Evolutionary conservation across 78 protist species (phyloP).

Genomic region (Dictyostelium brefeldianum): DNA sequence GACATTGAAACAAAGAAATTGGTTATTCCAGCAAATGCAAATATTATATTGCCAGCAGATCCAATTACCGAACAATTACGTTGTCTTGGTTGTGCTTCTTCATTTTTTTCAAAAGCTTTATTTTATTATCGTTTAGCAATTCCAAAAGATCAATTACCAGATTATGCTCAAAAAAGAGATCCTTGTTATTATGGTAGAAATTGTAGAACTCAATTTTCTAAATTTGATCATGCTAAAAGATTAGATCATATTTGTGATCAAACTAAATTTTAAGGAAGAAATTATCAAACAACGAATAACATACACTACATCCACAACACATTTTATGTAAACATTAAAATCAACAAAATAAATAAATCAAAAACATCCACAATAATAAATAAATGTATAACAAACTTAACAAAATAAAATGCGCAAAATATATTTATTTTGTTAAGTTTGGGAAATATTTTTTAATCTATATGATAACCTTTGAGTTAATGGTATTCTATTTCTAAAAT

Average conservation of each 20-base stretch:
- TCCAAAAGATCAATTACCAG: slow-evolving; percentile 76
- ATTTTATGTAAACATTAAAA: too few relatives aligned
- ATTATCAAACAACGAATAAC: neutral
- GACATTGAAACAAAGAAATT: slow-evolving; percentile 2
- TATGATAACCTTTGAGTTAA: neutral
- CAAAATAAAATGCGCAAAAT: too few relatives aligned
- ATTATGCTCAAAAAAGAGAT: slow-evolving; percentile 36
- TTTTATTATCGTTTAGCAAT: slow-evolving; percentile 39
- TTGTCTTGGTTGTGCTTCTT: slow-evolving; percentile 40
- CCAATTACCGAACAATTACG: neutral
- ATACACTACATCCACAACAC: too few relatives aligned
- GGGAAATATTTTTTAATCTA: neutral
- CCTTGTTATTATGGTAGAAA: slow-evolving; percentile 80
- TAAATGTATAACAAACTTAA: too few relatives aligned
- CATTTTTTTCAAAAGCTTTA: slow-evolving; percentile 34
- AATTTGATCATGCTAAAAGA: slow-evolving; percentile 67
- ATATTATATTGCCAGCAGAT: neutral
- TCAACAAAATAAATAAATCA: too few relatives aligned
- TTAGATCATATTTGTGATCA: slow-evolving; percentile 80
- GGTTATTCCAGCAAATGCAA: neutral
- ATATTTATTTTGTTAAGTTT: too few relatives aligned
- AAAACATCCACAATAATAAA: too few relatives aligned
- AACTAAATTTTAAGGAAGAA: slow-evolving; percentile 53
- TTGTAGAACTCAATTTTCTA: slow-evolving; percentile 79
- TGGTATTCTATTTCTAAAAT: slow-evolving; percentile 21